Percentiles rank a stretch among this genome's conserved stretches.
Evolutionary conservation across 345 rosid genomes (phyloP).

Genomic region (Acer negundo): DNA sequence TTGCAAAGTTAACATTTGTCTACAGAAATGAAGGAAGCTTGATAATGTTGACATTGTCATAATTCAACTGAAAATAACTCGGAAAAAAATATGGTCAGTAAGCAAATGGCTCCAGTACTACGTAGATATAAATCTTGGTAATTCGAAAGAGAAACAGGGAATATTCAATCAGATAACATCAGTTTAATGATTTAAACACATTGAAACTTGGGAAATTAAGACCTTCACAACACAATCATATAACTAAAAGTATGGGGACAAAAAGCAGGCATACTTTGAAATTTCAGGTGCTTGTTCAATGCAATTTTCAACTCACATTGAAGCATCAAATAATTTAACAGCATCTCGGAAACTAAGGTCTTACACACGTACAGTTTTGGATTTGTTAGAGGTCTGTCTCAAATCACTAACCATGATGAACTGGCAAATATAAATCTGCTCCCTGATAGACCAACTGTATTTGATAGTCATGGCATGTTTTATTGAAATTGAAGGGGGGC

Average conservation of each 20-base stretch:
- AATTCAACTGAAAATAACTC: background rate
- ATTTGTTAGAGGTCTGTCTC: constrained; percentile 7
- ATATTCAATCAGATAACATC: background rate
- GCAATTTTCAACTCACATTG: background rate
- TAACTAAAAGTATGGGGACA: background rate
- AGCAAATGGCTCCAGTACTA: background rate
- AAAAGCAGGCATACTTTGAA: background rate
- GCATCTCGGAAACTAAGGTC: background rate
- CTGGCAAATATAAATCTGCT: background rate
- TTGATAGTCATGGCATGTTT: constrained; percentile 3
- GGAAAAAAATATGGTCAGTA: background rate
- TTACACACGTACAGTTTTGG: constrained; percentile 1
- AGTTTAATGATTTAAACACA: background rate
- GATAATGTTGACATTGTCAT: background rate
- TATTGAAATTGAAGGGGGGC: background rate
- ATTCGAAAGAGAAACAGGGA: background rate
- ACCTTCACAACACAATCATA: background rate
- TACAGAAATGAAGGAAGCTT: background rate
- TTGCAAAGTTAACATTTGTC: background rate
- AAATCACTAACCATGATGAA: background rate
- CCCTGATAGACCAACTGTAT: background rate
- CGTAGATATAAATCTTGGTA: background rate
- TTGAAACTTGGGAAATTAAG: background rate
- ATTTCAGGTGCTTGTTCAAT: background rate
- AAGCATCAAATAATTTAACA: background rate